Evolutionary conservation across 2,329 filamentous ascomycete genomes (phyloP).

Genomic region (Acrocalymma vagum): DNA sequence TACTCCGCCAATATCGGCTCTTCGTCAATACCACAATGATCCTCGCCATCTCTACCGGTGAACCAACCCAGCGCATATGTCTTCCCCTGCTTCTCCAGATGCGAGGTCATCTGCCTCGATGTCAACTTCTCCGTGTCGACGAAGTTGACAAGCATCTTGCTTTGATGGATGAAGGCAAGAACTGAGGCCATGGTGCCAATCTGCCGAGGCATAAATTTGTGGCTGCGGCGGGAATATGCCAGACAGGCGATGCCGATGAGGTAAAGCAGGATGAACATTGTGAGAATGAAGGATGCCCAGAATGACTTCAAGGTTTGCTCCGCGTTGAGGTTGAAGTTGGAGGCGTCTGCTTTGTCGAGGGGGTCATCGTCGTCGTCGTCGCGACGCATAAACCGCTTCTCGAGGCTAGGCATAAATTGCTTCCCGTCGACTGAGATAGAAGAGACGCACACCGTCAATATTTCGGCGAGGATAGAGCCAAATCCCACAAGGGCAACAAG

Average conservation of each 20-base stretch:
- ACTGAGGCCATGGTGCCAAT: slow-evolving; percentile 81
- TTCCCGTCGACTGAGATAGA: slow-evolving; percentile 72
- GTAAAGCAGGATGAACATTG: slow-evolving; percentile 71
- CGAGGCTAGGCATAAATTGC: slow-evolving; percentile 59
- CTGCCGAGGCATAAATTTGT: slow-evolving; percentile 78
- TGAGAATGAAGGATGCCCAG: slow-evolving; percentile 69
- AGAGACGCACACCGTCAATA: slow-evolving; percentile 74
- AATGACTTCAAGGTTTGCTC: slow-evolving; percentile 66
- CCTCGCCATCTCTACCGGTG: slow-evolving; percentile 73
- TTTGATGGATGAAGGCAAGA: slow-evolving; percentile 80
- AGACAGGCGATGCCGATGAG: slow-evolving; percentile 67
- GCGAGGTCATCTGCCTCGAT: slow-evolving; percentile 67
- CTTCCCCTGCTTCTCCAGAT: slow-evolving; percentile 68
- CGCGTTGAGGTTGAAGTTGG: slow-evolving; percentile 38
- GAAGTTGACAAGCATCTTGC: slow-evolving; percentile 80
- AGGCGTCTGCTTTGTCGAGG: slow-evolving; percentile 11
- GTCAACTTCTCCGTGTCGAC: slow-evolving; percentile 72
- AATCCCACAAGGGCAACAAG: slow-evolving; percentile 74
- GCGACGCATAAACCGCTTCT: slow-evolving; percentile 22
- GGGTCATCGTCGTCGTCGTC: slow-evolving; percentile 20
- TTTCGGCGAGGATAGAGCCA: slow-evolving; percentile 76
- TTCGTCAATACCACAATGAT: slow-evolving; percentile 80
- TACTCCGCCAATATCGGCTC: slow-evolving; percentile 74
- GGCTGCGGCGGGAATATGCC: slow-evolving; percentile 69
- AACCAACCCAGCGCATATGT: slow-evolving; percentile 83